phyloP scores from a whole-genome alignment of 257 asterid species.

The Dorcoceras hygrometricum region DNA sequence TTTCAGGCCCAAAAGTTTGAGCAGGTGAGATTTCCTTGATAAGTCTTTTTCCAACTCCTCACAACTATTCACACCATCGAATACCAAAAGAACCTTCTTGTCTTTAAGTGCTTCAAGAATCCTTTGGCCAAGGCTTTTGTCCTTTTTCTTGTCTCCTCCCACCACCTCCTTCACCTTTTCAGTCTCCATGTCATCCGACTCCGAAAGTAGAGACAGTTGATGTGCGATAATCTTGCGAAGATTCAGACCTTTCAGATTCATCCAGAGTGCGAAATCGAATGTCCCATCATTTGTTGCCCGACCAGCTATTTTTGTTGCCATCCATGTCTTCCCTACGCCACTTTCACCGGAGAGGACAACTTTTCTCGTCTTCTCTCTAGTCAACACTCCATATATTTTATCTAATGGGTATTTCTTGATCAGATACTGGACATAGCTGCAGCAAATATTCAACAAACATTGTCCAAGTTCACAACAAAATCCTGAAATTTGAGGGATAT shows the following conservation, averaged over 20 bases:
- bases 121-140: neutral
- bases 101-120: neutral
- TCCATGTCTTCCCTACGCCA: conserved; percentile 47
- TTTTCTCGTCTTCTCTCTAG: neutral
- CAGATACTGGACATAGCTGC: conserved; percentile 26
- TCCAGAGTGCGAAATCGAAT: conserved; percentile 30
- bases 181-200: conserved; percentile 6
- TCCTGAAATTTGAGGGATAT: neutral
- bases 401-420: neutral
- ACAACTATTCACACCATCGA: conserved; percentile 12
- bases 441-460: neutral
- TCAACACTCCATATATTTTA: neutral
- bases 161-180: neutral
- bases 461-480: no score
- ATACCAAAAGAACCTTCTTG: conserved; percentile 24
- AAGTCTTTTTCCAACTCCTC: neutral
- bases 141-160: neutral
- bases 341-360: conserved; percentile 26
- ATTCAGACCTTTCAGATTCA: conserved; percentile 18
- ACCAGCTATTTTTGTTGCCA: conserved; percentile 30
- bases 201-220: conserved; percentile 21
- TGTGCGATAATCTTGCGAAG: conserved; percentile 24
- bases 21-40: neutral
- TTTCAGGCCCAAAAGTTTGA: neutral
- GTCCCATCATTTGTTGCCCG: conserved; percentile 16